These are phyloP conservation scores for Vanilla planifolia DNA, from an alignment of 106 monocot species.

Conservation along the genomic window DNA sequence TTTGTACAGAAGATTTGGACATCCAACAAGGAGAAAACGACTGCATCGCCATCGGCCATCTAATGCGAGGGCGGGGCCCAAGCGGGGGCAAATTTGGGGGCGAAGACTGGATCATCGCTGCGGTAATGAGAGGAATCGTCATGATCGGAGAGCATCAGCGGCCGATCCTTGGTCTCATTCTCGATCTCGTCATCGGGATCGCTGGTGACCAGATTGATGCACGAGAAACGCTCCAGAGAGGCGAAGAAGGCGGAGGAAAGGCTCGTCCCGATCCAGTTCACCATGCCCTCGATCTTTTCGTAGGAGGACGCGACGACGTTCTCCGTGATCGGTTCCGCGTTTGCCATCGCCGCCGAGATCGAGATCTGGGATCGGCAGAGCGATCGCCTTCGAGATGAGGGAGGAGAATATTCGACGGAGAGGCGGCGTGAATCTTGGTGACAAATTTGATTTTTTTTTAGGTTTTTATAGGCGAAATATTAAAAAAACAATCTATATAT, in stretches of 20 bases:
- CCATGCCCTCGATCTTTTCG: slow-evolving; percentile 6
- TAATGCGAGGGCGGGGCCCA: slow-evolving; percentile 1
- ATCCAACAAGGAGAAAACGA: no score
- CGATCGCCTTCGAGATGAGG: no score
- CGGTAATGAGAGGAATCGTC: background rate
- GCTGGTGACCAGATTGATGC: slow-evolving; percentile 7
- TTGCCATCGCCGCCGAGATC: background rate
- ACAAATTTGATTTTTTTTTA: no score
- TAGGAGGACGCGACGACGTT: background rate
- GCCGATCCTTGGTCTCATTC: background rate
- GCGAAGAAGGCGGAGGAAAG: slow-evolving; percentile 4
- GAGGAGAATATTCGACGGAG: no score
- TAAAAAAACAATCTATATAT: no score
- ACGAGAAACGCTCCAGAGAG: slow-evolving; percentile 10
- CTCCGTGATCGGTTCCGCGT: background rate
- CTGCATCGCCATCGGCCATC: no score
- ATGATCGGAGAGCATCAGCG: slow-evolving; percentile 3
- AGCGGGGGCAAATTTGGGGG: background rate
- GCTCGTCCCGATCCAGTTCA: background rate
- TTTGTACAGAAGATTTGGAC: no score
- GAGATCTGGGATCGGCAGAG: background rate
- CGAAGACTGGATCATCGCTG: slow-evolving; percentile 6
- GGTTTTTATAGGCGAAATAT: no score
- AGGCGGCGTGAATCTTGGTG: no score
- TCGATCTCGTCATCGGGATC: slow-evolving; percentile 5